Evolutionary conservation across 1,284 basidiomycete genomes (phyloP).

Genomic region (Cystobasidium pallidum): DNA sequence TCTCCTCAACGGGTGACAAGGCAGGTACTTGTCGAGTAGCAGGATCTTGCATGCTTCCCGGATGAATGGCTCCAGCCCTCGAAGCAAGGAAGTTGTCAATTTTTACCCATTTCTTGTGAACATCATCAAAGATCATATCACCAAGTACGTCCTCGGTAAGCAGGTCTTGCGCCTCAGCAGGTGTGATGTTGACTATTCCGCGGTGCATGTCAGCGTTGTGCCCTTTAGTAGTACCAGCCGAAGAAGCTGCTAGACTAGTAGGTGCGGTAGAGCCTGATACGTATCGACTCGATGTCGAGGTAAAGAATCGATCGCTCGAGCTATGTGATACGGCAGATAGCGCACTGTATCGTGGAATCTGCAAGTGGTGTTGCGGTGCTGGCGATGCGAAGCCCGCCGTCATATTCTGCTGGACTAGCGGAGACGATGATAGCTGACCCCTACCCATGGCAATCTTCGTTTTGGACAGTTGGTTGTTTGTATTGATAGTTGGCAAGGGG

Average conservation of each 20-base stretch:
- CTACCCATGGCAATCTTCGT: neutral
- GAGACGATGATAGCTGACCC: neutral
- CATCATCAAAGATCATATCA: slow-evolving; percentile 80
- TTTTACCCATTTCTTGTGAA: slow-evolving; percentile 80
- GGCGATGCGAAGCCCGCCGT: neutral
- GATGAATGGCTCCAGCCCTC: neutral
- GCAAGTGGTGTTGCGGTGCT: slow-evolving; percentile 2
- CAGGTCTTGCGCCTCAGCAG: slow-evolving; percentile 68
- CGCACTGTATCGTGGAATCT: slow-evolving; percentile 1
- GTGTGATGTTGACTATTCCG: slow-evolving; percentile 65
- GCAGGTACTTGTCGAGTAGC: neutral
- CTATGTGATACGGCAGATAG: slow-evolving; percentile 27
- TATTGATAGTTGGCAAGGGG: slow-evolving; percentile 20
- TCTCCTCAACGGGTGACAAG: slow-evolving; percentile 23
- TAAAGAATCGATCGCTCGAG: slow-evolving; percentile 43
- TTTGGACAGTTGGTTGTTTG: neutral
- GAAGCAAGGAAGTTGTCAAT: slow-evolving; percentile 3
- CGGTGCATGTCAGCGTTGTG: slow-evolving; percentile 1
- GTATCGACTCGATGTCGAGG: slow-evolving; percentile 35
- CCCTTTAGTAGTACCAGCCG: slow-evolving; percentile 7
- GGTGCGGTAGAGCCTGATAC: slow-evolving; percentile 31
- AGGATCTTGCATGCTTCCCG: neutral
- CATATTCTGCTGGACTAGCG: neutral
- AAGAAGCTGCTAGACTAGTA: slow-evolving; percentile 30
- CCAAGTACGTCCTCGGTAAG: slow-evolving; percentile 70